Base-by-base conservation (phyloP, 2,329 filamentous ascomycete genomes). In the Mollisia scopiformis region DNA sequence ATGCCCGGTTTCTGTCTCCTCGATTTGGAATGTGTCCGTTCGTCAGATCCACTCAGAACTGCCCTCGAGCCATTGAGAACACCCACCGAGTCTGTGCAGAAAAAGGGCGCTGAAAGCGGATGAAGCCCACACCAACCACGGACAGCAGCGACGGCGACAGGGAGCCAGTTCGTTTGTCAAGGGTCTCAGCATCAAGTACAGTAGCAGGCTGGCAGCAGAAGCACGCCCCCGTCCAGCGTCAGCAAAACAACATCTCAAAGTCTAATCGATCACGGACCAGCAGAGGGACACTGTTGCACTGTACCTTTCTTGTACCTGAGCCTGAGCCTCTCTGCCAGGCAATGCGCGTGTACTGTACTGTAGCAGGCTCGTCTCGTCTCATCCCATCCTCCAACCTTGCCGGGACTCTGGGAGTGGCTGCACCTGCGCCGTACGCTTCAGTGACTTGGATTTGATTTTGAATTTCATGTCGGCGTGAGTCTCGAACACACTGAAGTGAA, bases 51-150 rank as follows among this genome's bases (percentile, higher is more conserved):
- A 7, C 31, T 7, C 31, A 7, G 14, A 35, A 14, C 14, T 35
- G 31, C 14, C 31, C 31, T 14, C 31, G 31, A 7, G 7, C 31
- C 31, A 14, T 14, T 35, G 7, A 43, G 16, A 10, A 7, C 23
- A 19, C 28, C 23, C 43, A 47, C 23, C 43, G 5, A 25, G 43
- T 47, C 43, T 47, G 43, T 47, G 43, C 43, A 27, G 43, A 47
- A 47, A 47, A n/a, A n/a, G n/a, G 43, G n/a, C 43, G 43, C 43
- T 47, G 43, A 28, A 47, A 28, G 25, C 43, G 43, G 43, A 47
- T 23, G n/a, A 21, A 47, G 23, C 10, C 41, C 25, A 19, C 43
- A 14, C 10, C 43, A 35, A 2, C 31, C 3, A 14, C 31, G 6
- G 6, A 11, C 31, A 35, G 31, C 31, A 35, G 11, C 31, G 16